These are phyloP conservation scores for Saccharomyces eubayanus DNA, from an alignment of 805 yeast genomes.

Conservation along the genomic window DNA sequence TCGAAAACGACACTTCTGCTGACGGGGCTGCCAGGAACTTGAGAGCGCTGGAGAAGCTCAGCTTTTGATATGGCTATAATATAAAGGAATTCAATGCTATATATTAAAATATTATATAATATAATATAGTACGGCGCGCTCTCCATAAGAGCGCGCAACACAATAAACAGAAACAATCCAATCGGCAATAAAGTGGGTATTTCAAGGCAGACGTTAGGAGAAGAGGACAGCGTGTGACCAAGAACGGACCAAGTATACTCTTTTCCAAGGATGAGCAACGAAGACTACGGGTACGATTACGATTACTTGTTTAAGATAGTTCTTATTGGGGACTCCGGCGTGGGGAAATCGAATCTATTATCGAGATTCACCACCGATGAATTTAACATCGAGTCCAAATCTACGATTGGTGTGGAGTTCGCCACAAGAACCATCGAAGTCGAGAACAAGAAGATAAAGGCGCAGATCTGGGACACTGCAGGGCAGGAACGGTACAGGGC, in stretches of 20 bases:
- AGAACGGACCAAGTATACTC: not conserved
- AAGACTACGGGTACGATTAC: conserved; percentile 72
- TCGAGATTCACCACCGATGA: conserved; percentile 94
- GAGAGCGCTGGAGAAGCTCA: conserved; percentile 53
- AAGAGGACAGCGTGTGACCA: not conserved
- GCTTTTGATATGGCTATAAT: conserved; percentile 38
- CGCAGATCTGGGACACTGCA: conserved; percentile 98
- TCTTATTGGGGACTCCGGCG: conserved; percentile 94
- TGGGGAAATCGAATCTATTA: conserved; percentile 88
- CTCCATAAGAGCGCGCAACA: not conserved
- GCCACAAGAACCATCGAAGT: conserved; percentile 91
- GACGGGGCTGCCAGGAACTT: conserved; percentile 60
- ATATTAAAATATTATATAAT: not conserved
- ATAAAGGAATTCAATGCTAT: not conserved
- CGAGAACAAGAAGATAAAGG: conserved; percentile 76
- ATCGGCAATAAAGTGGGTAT: not conserved
- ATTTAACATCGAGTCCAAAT: conserved; percentile 86
- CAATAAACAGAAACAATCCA: not conserved
- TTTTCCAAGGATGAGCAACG: conserved; percentile 30
- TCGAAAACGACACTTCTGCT: conserved; percentile 45
- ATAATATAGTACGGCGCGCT: not conserved
- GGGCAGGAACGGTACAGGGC: conserved; percentile 99
- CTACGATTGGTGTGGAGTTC: conserved; percentile 96
- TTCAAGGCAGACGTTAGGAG: not conserved
- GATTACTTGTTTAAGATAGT: conserved; percentile 91